Percentiles rank a stretch among this genome's conserved stretches.
Evolutionary conservation across 345 rosid species (phyloP).

Genomic region (Eucalyptus sp.): DNA sequence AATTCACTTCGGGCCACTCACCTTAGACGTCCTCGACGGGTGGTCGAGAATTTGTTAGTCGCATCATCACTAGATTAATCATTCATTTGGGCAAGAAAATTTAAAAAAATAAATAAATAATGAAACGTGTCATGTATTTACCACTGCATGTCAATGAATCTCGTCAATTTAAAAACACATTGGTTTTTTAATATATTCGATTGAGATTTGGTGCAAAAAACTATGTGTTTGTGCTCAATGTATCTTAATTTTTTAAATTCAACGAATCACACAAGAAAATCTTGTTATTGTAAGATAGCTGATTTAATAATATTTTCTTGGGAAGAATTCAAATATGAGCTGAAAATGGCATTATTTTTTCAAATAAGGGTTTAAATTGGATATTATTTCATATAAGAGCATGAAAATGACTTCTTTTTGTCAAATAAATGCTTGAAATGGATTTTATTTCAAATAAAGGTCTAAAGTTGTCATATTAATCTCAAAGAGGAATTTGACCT

Average conservation of each 20-base stretch:
- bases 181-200: background rate
- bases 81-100: background rate
- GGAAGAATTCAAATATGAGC: background rate
- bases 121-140: background rate
- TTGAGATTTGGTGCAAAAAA: background rate
- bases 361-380: accelerated
- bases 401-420: accelerated
- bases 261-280: background rate
- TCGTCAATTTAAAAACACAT: background rate
- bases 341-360: no score
- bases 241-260: background rate
- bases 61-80: background rate
- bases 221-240: background rate
- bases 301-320: background rate
- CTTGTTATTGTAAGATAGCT: background rate
- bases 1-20: background rate
- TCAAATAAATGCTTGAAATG: no score
- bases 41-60: background rate
- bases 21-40: background rate
- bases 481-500: no score
- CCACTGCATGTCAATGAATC: background rate
- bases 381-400: no score
- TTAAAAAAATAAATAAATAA: background rate
- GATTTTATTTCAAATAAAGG: no score
- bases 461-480: accelerated